Conservation (phyloP, 2,329 filamentous ascomycete species). For the Rutstroemia sp. region DNA sequence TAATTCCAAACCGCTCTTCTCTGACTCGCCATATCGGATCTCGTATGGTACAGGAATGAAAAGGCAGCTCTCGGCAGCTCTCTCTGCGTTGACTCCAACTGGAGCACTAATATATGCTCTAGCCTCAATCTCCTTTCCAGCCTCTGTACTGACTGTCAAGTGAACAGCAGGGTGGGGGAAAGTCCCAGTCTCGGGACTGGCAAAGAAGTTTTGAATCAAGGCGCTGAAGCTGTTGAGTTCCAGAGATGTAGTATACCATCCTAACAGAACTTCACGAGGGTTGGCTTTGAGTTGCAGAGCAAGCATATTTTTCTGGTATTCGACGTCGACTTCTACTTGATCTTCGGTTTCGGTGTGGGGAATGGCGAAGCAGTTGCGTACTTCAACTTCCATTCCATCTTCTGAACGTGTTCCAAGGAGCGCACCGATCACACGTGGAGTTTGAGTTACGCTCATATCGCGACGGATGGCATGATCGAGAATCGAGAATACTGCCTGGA, state of each 20-base stretch:
- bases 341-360: conserved; percentile 97
- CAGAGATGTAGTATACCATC: conserved; percentile 96
- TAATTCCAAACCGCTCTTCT: conserved; percentile 71
- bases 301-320: conserved; percentile 99
- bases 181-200: conserved; percentile 90
- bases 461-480: conserved; percentile 91
- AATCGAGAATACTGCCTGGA: conserved; percentile 64
- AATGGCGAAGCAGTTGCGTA: conserved; percentile 94
- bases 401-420: conserved; percentile 89
- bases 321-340: conserved; percentile 98
- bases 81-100: conserved; percentile 89
- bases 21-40: conserved; percentile 77
- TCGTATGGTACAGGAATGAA: conserved; percentile 97
- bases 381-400: conserved; percentile 94
- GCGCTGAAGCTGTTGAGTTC: conserved; percentile 98
- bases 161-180: conserved; percentile 97
- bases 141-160: conserved; percentile 85
- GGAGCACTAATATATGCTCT: conserved; percentile 93
- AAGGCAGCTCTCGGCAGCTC: conserved; percentile 89
- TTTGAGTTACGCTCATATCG: conserved; percentile 55
- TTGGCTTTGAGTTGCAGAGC: conserved; percentile 88
- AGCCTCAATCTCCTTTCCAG: conserved; percentile 82
- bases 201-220: conserved; percentile 99
- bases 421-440: conserved; percentile 93
- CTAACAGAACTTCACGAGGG: conserved; percentile 87